These are phyloP conservation scores for Juglanconis juglandina DNA, from an alignment of 2,329 filamentous ascomycete species.

Conservation along the genomic window DNA sequence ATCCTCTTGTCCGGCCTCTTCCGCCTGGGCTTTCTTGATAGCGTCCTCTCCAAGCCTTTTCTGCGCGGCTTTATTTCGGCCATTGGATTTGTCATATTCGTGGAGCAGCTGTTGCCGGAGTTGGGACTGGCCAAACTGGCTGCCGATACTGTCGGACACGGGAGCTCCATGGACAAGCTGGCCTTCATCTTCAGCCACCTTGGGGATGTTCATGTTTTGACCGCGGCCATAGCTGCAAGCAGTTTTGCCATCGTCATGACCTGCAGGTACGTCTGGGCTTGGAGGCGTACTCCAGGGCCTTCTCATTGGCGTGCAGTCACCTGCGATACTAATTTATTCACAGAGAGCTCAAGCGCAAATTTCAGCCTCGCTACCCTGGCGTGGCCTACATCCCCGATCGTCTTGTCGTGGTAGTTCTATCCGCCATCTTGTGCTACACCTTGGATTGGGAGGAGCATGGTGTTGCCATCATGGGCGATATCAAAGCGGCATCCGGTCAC, in stretches of 20 bases:
- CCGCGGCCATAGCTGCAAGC: slow-evolving; percentile 69
- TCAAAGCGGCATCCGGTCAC: slow-evolving; percentile 69
- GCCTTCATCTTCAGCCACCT: slow-evolving; percentile 71
- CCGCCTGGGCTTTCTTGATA: slow-evolving; percentile 87
- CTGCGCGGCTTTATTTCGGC: slow-evolving; percentile 94
- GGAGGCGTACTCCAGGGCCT: background rate
- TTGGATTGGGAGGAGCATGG: slow-evolving; percentile 77
- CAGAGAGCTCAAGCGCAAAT: slow-evolving; percentile 74
- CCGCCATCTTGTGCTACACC: slow-evolving; percentile 73
- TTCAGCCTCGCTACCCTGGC: slow-evolving; percentile 74
- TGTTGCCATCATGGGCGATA: slow-evolving; percentile 77
- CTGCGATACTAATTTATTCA: background rate
- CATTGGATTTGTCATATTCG: slow-evolving; percentile 92
- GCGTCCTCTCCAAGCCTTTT: slow-evolving; percentile 88
- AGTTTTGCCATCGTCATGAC: slow-evolving; percentile 89
- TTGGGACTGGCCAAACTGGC: slow-evolving; percentile 71
- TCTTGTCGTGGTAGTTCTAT: slow-evolving; percentile 82
- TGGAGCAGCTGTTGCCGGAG: slow-evolving; percentile 91
- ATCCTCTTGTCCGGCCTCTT: slow-evolving; percentile 85
- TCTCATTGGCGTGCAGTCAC: slow-evolving; percentile 4
- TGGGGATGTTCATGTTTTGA: slow-evolving; percentile 66
- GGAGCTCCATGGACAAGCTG: slow-evolving; percentile 82
- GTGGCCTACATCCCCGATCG: slow-evolving; percentile 91
- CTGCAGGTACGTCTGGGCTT: slow-evolving; percentile 58
- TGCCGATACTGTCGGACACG: slow-evolving; percentile 66